phyloP scores from a whole-genome alignment of 257 asterid species.

The Forsythia viridissima region DNA sequence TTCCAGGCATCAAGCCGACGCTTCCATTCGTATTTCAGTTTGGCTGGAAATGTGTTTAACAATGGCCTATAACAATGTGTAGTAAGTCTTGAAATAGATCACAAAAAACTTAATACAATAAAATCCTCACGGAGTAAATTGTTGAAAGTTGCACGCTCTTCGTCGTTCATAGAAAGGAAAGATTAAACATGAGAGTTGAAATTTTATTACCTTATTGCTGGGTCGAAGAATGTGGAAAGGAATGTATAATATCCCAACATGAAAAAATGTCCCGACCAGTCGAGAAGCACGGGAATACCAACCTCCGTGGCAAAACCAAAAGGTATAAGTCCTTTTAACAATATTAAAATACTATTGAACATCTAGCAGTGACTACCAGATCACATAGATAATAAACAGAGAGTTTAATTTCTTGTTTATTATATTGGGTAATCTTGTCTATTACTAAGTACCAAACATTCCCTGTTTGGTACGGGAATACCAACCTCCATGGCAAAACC shows the following conservation, averaged over 20 bases:
- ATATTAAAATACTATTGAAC: not conserved
- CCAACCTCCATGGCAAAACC: conserved; percentile 63
- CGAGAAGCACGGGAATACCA: conserved; percentile 72
- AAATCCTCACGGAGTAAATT: too few relatives aligned
- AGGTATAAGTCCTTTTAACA: not conserved
- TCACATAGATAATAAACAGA: not conserved
- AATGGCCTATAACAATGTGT: conserved; percentile 49
- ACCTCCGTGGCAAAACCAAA: conserved; percentile 53
- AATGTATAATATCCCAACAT: conserved; percentile 85
- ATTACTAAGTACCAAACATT: not conserved
- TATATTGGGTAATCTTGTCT: not conserved
- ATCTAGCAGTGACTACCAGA: not conserved
- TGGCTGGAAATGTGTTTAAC: conserved; percentile 52
- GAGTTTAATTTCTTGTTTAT: not conserved
- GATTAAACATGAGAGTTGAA: not conserved
- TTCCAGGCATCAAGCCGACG: conserved; percentile 90
- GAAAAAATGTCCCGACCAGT: conserved; percentile 84
- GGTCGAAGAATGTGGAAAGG: conserved; percentile 72
- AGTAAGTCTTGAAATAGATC: not conserved
- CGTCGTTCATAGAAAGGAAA: not conserved
- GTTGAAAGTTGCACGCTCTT: not conserved
- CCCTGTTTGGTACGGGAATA: conserved; percentile 55
- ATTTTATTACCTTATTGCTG: conserved; percentile 59
- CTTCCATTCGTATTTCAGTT: conserved; percentile 67
- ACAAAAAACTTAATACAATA: not conserved